phyloP scores from a whole-genome alignment of 345 rosid species.

The Alliaria petiolata region DNA sequence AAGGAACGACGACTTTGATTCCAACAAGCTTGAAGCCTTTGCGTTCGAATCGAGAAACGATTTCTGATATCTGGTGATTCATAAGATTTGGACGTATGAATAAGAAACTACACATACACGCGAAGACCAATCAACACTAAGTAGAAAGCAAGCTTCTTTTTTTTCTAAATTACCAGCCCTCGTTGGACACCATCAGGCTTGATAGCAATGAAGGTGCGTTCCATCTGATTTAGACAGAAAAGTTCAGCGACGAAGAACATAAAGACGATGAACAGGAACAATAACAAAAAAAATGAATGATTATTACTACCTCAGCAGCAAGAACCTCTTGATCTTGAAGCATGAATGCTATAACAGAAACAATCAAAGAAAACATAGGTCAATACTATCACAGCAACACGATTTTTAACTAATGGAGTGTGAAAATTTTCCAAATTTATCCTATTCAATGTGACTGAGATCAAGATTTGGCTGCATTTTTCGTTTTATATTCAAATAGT shows the following conservation, averaged over 20 bases:
- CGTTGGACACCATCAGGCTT: conserved; percentile 98
- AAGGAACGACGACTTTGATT: conserved; percentile 69
- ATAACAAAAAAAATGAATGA: no score
- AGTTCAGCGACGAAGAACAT: not conserved
- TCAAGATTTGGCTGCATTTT: not conserved
- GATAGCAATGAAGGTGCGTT: conserved; percentile 95
- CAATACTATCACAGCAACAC: not conserved
- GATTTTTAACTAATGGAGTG: not conserved
- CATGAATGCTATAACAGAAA: conserved; percentile 54
- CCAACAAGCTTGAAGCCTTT: conserved; percentile 98
- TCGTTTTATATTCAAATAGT: not conserved
- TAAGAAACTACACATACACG: conserved; percentile 1
- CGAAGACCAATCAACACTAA: conserved; percentile 9
- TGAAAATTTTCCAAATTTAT: not conserved
- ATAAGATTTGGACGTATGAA: not conserved
- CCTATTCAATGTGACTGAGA: not conserved
- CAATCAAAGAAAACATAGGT: not conserved
- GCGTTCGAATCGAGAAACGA: conserved; percentile 89
- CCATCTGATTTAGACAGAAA: conserved; percentile 48
- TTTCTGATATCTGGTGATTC: conserved; percentile 67
- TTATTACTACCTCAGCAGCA: conserved; percentile 73
- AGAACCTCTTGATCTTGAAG: conserved; percentile 85
- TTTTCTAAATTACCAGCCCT: conserved; percentile 63
- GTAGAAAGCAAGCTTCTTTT: not conserved
- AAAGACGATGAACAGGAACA: not conserved